These are phyloP conservation scores for Elsinoe batatas DNA, from an alignment of 2,329 filamentous ascomycete species.

Conservation along the genomic window DNA sequence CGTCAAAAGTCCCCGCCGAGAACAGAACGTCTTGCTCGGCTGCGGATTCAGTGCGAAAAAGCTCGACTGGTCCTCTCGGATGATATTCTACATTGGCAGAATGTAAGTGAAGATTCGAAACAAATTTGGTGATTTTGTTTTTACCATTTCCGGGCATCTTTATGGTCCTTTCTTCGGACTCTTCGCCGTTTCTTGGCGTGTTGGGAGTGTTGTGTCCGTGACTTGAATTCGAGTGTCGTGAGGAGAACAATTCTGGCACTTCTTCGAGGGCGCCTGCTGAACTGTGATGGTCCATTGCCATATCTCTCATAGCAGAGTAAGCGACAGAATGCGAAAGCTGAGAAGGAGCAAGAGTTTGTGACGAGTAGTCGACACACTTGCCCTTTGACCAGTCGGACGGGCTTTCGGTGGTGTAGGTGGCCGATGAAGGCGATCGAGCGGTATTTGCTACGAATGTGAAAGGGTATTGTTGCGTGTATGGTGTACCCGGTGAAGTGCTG, in stretches of 20 bases:
- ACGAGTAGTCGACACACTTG: constrained; percentile 19
- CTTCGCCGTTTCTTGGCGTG: constrained; percentile 46
- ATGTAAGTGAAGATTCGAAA: constrained; percentile 57
- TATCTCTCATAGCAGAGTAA: constrained; percentile 52
- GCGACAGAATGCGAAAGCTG: constrained; percentile 32
- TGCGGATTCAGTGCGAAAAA: constrained; percentile 67
- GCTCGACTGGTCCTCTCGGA: constrained; percentile 55
- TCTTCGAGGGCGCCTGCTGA: constrained; percentile 32
- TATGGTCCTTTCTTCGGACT: constrained; percentile 44
- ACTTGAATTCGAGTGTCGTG: constrained; percentile 50
- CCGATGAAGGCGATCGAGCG: constrained; percentile 33
- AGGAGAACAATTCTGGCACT: constrained; percentile 43
- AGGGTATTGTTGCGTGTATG: constrained; percentile 28
- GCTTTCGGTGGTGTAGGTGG: constrained; percentile 25
- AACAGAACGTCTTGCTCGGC: constrained; percentile 77
- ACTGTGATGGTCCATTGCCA: constrained; percentile 44
- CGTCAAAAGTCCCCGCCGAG: constrained; percentile 57
- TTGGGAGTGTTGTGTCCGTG: constrained; percentile 52
- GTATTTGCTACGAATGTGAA: constrained; percentile 36
- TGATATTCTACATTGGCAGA: constrained; percentile 44
- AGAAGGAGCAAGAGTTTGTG: constrained; percentile 17
- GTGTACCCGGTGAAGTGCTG: constrained; percentile 36
- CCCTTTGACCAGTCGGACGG: constrained; percentile 9
- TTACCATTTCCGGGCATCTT: constrained; percentile 48
- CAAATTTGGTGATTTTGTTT: constrained; percentile 26